Evolutionary conservation across 2,329 filamentous ascomycete genomes (phyloP), one percentile per base, ranked within the genome.

Genomic region (Paracorniculantispora psalliotae): DNA sequence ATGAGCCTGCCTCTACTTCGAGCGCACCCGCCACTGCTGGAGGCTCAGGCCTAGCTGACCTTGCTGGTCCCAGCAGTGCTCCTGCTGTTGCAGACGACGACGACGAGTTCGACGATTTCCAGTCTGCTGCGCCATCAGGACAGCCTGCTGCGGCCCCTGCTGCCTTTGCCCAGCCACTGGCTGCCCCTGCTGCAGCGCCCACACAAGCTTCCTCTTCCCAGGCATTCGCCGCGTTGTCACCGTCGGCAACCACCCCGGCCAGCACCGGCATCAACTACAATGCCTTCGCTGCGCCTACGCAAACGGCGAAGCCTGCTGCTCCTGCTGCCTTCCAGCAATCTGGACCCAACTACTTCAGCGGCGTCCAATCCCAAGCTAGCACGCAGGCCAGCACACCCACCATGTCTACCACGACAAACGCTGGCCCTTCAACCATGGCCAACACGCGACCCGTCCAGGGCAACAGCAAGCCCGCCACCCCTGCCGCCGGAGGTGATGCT

Each of bases 101-200:
- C 62, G 93, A 96, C 65, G 94, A 97, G 63, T 97, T 97, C 69
- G 94, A 97, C 70, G 94, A 99, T 70, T 97, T 97, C 80, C 91
- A 96, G 73, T 96, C 92, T 21, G 93, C 93, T 2, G 48, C 47
- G 6, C 84, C 88, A 3, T 77, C 84, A 26, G 68, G 78, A 15
- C 73, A 73, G 5, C 78, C 85, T 1, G 77, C 78, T 1, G 82
- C 80, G 10, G 78, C 82, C 12, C 89, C 90, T 63, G 92, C 92
- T 67, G 90, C 89, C 13, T 84, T 90, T 28, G 92, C 92, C 2
- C 86, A 93, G 71, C 92, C 94, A 21, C 83, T 96, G 33, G 92
- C 90, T n/a, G 90, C 84, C 10, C 86, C 89, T 13, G 49, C 41
- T 26, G 13, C 48, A 4, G 50, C 50, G 9, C 33, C 57, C 15